phyloP scores from a whole-genome alignment of 371 early-diverging fungal species.

The Lichtheimia corymbifera region DNA sequence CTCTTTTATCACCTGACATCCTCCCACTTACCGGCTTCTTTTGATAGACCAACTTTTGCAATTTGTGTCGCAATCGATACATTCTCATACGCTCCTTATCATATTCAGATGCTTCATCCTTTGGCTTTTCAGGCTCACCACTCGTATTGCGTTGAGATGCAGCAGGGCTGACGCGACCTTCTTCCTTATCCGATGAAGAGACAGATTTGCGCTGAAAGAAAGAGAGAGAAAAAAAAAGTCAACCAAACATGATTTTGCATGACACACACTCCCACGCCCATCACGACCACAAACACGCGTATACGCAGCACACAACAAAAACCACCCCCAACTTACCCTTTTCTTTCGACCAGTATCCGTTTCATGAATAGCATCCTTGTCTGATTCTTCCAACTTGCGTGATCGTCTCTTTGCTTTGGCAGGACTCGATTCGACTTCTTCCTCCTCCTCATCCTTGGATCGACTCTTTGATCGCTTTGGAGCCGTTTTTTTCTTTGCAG shows the following conservation, averaged over 20 bases:
- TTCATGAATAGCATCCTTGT: constrained; percentile 20
- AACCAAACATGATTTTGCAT: background rate
- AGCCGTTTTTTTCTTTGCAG: background rate
- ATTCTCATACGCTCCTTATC: constrained; percentile 29
- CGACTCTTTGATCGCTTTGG: constrained; percentile 5
- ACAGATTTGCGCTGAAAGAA: constrained; percentile 27
- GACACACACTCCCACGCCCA: too few species aligned
- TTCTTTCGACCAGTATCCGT: constrained; percentile 26
- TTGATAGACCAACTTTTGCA: constrained; percentile 50
- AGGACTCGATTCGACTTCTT: constrained; percentile 3
- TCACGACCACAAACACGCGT: too few species aligned
- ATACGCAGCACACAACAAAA: too few species aligned
- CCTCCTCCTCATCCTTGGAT: constrained; percentile 18
- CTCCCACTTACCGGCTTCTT: constrained; percentile 43
- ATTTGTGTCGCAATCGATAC: constrained; percentile 42
- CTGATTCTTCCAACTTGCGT: constrained; percentile 20
- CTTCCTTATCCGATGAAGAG: constrained; percentile 10
- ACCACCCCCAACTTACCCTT: constrained; percentile 28
- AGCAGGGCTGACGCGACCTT: constrained; percentile 6
- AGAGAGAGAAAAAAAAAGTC: background rate
- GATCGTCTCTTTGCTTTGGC: constrained; percentile 25
- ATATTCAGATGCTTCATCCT: constrained; percentile 22
- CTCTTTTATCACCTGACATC: background rate
- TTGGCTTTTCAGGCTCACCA: background rate
- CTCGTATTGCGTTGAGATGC: constrained; percentile 4